These are phyloP conservation scores for Argentina anserina DNA, from an alignment of 306 rosid genomes.

Conservation along the genomic window DNA sequence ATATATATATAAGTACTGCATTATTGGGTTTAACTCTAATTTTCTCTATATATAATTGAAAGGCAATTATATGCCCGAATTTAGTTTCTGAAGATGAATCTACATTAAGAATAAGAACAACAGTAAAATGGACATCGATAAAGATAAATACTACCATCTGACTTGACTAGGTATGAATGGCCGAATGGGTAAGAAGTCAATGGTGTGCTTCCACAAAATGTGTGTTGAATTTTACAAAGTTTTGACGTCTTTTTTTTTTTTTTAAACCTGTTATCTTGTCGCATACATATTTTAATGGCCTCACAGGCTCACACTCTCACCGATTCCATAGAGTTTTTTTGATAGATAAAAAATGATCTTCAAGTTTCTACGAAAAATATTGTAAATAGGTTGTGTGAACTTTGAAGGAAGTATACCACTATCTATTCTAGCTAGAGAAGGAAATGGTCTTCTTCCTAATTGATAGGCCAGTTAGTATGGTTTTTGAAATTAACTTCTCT, in stretches of 20 bases:
- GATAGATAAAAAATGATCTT: not conserved
- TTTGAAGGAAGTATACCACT: constrained; percentile 34
- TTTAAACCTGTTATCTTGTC: constrained; percentile 2
- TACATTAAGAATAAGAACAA: not conserved
- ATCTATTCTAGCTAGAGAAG: constrained; percentile 20
- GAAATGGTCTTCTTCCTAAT: constrained; percentile 39
- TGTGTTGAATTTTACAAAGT: constrained; percentile 27
- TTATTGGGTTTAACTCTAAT: no score
- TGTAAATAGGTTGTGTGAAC: constrained; percentile 24
- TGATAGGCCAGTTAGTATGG: constrained; percentile 25
- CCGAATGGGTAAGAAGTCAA: constrained; percentile 40
- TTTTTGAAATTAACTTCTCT: not conserved
- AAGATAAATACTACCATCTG: constrained; percentile 17
- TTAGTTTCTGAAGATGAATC: not conserved
- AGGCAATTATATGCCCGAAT: not conserved
- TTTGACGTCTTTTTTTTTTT: constrained; percentile 10
- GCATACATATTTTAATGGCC: constrained; percentile 3
- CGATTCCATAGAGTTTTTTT: not conserved
- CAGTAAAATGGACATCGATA: not conserved
- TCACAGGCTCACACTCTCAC: not conserved
- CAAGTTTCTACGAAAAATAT: not conserved
- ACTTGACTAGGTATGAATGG: constrained; percentile 22
- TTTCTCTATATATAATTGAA: not conserved
- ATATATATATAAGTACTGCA: no score
- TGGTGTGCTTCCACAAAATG: constrained; percentile 24